Evolutionary conservation across 768 basidiomycete genomes (phyloP).

Genomic region (Pleurotus djamor): DNA sequence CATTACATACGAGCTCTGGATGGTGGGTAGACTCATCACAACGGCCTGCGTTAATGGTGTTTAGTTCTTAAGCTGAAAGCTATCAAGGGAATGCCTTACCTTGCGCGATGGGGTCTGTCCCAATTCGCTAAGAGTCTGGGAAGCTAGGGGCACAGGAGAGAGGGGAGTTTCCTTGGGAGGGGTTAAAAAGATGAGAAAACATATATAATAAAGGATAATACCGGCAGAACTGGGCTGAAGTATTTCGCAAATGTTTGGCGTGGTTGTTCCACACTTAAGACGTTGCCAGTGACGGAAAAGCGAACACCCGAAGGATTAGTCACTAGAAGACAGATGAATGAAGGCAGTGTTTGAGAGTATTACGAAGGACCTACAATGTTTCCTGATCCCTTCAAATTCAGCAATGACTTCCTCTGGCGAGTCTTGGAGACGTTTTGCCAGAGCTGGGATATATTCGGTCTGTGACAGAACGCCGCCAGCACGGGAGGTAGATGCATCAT

Average conservation of each 20-base stretch:
- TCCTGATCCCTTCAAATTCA: constrained; percentile 74
- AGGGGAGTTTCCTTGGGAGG: constrained; percentile 48
- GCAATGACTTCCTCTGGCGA: constrained; percentile 69
- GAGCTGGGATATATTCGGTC: constrained; percentile 75
- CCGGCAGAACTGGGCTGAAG: constrained; percentile 61
- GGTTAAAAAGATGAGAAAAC: constrained; percentile 1
- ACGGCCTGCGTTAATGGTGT: constrained; percentile 51
- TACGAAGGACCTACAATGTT: constrained; percentile 46
- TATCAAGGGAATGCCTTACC: constrained; percentile 32
- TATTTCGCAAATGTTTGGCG: constrained; percentile 72
- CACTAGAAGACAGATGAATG: constrained; percentile 42
- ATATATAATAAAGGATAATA: constrained; percentile 24
- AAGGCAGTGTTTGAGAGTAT: neutral
- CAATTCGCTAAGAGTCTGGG: constrained; percentile 68
- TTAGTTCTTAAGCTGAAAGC: neutral
- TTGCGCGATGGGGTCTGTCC: constrained; percentile 73
- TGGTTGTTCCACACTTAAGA: constrained; percentile 68
- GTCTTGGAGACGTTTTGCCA: constrained; percentile 70
- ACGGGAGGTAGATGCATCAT: constrained; percentile 67
- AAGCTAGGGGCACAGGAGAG: constrained; percentile 62
- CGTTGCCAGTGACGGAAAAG: constrained; percentile 88
- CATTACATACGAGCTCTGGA: constrained; percentile 87
- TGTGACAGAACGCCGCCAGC: constrained; percentile 69
- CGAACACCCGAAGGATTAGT: constrained; percentile 80
- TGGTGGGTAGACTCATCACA: constrained; percentile 87